Evolutionary conservation across 495 filamentous ascomycete genomes (phyloP).

Genomic region (Hypoxylon rickii): DNA sequence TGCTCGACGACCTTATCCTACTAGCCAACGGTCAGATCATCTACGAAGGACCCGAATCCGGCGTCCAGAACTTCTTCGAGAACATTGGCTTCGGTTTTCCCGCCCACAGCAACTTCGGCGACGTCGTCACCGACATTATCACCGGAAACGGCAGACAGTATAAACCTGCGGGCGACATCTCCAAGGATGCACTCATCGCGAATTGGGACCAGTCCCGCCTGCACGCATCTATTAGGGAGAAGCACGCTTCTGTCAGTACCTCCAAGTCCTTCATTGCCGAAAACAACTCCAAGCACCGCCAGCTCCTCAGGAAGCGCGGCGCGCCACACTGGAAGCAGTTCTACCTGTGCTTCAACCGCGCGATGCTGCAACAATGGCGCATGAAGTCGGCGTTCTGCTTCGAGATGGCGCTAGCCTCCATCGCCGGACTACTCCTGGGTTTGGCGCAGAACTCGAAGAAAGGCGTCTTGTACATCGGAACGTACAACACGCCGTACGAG

Average conservation of each 20-base stretch:
- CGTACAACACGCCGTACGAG: constrained; percentile 54
- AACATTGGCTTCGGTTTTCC: constrained; percentile 50
- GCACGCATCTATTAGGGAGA: constrained; percentile 27
- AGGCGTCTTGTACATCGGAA: constrained; percentile 57
- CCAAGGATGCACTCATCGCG: constrained; percentile 47
- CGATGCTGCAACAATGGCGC: constrained; percentile 60
- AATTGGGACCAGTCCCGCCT: constrained; percentile 41
- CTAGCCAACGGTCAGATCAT: constrained; percentile 50
- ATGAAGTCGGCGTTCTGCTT: constrained; percentile 51
- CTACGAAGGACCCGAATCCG: constrained; percentile 44
- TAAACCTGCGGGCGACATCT: constrained; percentile 49
- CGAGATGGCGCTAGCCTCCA: constrained; percentile 55
- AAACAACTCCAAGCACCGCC: constrained; percentile 31
- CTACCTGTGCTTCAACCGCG: constrained; percentile 52
- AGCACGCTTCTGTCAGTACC: constrained; percentile 19
- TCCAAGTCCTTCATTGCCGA: constrained; percentile 30
- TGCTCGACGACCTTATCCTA: constrained; percentile 52
- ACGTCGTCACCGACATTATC: constrained; percentile 57
- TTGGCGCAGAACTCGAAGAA: constrained; percentile 52
- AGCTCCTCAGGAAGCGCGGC: constrained; percentile 46
- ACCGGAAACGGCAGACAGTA: constrained; percentile 53
- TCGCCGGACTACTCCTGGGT: constrained; percentile 60
- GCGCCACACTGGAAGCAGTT: constrained; percentile 53
- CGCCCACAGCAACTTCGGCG: constrained; percentile 47
- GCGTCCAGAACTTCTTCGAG: constrained; percentile 51